These are phyloP conservation scores for Trifolium repens DNA, from an alignment of 306 rosid species.

Conservation along the genomic window DNA sequence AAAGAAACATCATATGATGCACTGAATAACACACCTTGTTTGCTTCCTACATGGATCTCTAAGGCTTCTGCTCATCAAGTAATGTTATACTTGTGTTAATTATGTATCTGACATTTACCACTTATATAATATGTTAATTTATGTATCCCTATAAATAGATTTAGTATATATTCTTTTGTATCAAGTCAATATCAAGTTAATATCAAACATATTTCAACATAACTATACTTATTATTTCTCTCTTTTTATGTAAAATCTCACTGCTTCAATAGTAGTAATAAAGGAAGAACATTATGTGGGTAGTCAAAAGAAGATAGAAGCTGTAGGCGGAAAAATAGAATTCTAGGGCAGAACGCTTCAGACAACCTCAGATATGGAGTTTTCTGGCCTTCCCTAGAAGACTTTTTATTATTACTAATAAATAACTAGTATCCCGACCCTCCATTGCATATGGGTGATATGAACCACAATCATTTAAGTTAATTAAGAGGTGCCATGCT, in stretches of 20 bases:
- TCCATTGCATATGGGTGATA: slow-evolving; percentile 13
- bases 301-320: slow-evolving; percentile 24
- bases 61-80: slow-evolving; percentile 95
- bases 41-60: slow-evolving; percentile 98
- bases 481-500: slow-evolving; percentile 4
- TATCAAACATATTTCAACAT: not conserved
- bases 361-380: slow-evolving; percentile 11
- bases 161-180: not conserved
- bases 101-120: slow-evolving; percentile 19
- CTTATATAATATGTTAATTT: not conserved
- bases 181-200: not conserved
- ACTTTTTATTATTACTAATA: not conserved
- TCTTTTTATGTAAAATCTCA: not conserved
- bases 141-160: not conserved
- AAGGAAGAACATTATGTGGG: slow-evolving; percentile 14
- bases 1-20: slow-evolving; percentile 98
- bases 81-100: slow-evolving; percentile 59
- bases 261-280: not conserved
- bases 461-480: slow-evolving; percentile 11
- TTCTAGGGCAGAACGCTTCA: slow-evolving; percentile 1
- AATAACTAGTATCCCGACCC: not conserved
- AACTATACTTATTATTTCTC: not conserved
- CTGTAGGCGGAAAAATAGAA: not conserved
- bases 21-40: slow-evolving; percentile 94
- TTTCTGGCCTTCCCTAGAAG: slow-evolving; percentile 8